Conservation (phyloP, 129 eudicot species). For the Flaveria trinervia region DNA sequence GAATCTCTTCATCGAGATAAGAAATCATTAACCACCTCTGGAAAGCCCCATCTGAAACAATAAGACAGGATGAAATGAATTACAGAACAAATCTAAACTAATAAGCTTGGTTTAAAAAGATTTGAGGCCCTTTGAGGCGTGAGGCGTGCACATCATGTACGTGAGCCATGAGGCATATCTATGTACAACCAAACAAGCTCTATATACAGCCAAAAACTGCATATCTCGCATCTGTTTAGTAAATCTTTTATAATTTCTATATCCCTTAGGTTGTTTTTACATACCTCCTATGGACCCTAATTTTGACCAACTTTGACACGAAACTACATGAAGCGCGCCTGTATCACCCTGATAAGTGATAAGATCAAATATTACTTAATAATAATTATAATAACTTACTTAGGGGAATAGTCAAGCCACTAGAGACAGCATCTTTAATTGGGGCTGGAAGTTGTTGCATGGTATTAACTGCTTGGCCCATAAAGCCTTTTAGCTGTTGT, state of each 20-base stretch:
- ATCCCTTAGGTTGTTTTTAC: too few relatives aligned
- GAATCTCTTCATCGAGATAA: constrained; percentile 91
- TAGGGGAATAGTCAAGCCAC: constrained; percentile 74
- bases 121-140: too few relatives aligned
- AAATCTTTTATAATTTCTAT: too few relatives aligned
- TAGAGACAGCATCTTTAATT: constrained; percentile 56
- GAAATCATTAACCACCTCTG: constrained; percentile 86
- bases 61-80: constrained; percentile 19
- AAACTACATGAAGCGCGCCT: too few relatives aligned
- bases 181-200: too few relatives aligned
- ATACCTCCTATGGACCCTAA: too few relatives aligned
- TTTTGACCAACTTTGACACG: too few relatives aligned
- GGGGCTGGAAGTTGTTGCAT: constrained; percentile 86
- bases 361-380: neutral
- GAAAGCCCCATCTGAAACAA: constrained; percentile 60
- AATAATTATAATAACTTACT: constrained; percentile 51
- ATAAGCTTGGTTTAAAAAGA: too few relatives aligned
- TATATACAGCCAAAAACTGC: too few relatives aligned
- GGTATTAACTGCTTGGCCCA: constrained; percentile 70
- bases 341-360: neutral
- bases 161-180: too few relatives aligned
- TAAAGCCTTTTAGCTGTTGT: constrained; percentile 66
- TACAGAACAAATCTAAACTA: constrained; percentile 17
- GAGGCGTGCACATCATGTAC: too few relatives aligned
- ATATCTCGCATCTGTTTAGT: too few relatives aligned